Base-by-base conservation (phyloP, 2,329 filamentous ascomycete species). In the Pezicula rhizophila region DNA sequence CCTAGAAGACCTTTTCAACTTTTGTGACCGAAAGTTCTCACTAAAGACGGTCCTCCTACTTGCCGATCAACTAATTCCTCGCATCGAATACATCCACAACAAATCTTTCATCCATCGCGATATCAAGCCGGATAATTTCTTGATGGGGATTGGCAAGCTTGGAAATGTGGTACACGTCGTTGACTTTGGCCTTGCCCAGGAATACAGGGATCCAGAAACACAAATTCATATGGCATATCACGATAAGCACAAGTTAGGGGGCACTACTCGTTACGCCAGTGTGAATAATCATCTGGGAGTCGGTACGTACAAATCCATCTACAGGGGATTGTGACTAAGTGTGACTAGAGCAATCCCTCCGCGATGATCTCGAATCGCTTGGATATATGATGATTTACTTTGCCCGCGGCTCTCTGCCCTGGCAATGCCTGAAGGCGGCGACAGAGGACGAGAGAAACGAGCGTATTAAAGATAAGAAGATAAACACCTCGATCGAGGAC, bases 401-500 rank as follows among this genome's bases (percentile, higher is more conserved):
- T 78, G 97, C 92, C 79, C 92, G 93, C 72, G 93, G 93, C 56
- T 96, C 91, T 56, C 89, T 99, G 49, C 93, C 93, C 54, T 99
- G 93, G 93, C 93, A 99, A 77, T 93, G 93, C 49, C 79, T 96
- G 47, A 96, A 96, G 82, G 92, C 92, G 75, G 92, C 92, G 61
- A 96, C 91, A 59, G 96, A 96, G 84, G 96, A 96, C 84, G 92
- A 97, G 77, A 99, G 97, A 78, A 97, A 99, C 68, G 93, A 99
- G 74, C 84, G 92, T 58, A 99, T 99, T 75, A 97, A 97, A 92
- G 93, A 99, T 80, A 99, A 99, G 85, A 99, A 99, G 89, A 97
- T 97, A 93, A 99, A 93, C 12, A 99, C 93, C 3, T 91, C 93
- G 8, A 97, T 91, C 61, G 92, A 99, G 74, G 91, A 96, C 43